phyloP scores from a whole-genome alignment of 1,284 basidiomycete genomes.

The Cryptococcus sp. region DNA sequence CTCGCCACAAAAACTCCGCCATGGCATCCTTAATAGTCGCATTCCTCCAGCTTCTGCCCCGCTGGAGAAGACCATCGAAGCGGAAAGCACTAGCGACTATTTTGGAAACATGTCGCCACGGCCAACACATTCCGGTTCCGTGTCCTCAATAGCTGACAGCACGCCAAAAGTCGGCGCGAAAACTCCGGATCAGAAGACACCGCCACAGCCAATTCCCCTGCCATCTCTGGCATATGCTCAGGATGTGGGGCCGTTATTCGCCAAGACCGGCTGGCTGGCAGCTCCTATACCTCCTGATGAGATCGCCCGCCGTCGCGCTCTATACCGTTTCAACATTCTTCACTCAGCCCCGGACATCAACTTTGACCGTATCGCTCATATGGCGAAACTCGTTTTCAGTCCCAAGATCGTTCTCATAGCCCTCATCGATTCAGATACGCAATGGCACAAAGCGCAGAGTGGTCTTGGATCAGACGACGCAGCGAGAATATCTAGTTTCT shows the following conservation, averaged over 20 bases:
- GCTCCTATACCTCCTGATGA: slow-evolving; percentile 82
- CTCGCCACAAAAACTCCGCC: slow-evolving; percentile 4
- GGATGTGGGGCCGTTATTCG: slow-evolving; percentile 57
- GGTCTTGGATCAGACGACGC: slow-evolving; percentile 63
- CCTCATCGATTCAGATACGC: slow-evolving; percentile 76
- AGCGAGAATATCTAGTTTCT: slow-evolving; percentile 70
- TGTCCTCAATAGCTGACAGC: slow-evolving; percentile 37
- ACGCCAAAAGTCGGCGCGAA: slow-evolving; percentile 56
- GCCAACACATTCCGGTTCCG: slow-evolving; percentile 18
- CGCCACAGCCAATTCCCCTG: slow-evolving; percentile 4
- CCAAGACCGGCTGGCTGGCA: slow-evolving; percentile 69
- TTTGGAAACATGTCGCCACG: slow-evolving; percentile 33
- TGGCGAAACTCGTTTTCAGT: slow-evolving; percentile 90
- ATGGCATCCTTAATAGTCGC: slow-evolving; percentile 19
- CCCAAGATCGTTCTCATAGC: slow-evolving; percentile 82
- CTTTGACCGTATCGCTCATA: slow-evolving; percentile 84
- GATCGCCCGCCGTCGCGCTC: slow-evolving; percentile 70
- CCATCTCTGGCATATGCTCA: slow-evolving; percentile 21
- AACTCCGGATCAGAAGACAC: slow-evolving; percentile 2
- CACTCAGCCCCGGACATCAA: slow-evolving; percentile 80
- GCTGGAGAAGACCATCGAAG: slow-evolving; percentile 31
- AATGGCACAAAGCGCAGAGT: slow-evolving; percentile 84
- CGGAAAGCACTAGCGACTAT: slow-evolving; percentile 33
- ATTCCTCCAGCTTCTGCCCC: slow-evolving; percentile 49
- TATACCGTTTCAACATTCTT: slow-evolving; percentile 82